Base-by-base conservation (phyloP, 225 moss, liverwort and hornwort genomes). In the Pseudisothecium myosuroides region DNA sequence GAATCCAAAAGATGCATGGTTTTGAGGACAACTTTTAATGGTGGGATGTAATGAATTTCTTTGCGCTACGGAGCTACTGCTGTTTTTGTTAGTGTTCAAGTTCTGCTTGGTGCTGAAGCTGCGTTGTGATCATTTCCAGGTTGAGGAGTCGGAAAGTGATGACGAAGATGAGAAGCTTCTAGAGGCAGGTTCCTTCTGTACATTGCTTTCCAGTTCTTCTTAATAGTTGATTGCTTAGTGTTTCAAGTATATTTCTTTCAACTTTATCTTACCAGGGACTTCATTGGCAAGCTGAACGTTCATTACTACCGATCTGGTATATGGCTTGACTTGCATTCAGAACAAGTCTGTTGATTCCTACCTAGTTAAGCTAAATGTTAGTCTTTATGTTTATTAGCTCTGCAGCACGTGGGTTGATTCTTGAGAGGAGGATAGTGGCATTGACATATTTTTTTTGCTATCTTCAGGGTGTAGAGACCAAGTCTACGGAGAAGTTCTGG, bases 401-500 rank as follows among this genome's bases (percentile, higher is more conserved):
- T 52, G 14, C 52, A 73, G 77, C 37, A 39, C 52, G 10, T 87
- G 85, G 37, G 69, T 60, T 83, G 85, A 79, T 72, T 55, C 80
- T 86, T 69, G 86, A 80, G 55, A 67, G n/a, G 39, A 63, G 60
- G 43, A 47, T 88, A 58, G 36, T 83, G 88, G 36, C 75, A 84
- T 68, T 90, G 80, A 92, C 85, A 39, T 45, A 27, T 18, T 84
- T 87, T 56, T 49, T 56, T 84, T 83, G 69, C 72, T 86, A 36
- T 67, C 78, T 89, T 83, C 94, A 97, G 96, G 96, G 92, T 86
- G 91, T 86, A 88, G 90, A 91, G 75, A 91, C 92, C 45, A 88
- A 91, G 34, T 84, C 92, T 60, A 67, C 87, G 61, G 96, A 98
- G 93, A 98, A 96, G 90, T 94, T 92, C 92, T 96, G 95, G 95